These are phyloP conservation scores for Gloeophyllum trabeum DNA, from an alignment of 768 basidiomycete genomes.

Conservation along the genomic window DNA sequence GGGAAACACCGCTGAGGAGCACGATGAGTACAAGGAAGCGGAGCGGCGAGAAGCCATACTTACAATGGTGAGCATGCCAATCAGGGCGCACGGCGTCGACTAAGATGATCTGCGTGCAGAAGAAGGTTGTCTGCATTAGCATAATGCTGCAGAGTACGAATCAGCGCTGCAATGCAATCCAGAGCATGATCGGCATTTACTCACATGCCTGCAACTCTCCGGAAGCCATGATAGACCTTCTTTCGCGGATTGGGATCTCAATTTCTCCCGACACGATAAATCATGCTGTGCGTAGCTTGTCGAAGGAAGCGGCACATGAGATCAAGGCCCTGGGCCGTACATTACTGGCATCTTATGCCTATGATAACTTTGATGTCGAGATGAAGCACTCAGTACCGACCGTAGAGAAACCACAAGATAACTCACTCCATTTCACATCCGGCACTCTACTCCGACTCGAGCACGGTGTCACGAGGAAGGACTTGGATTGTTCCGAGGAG, in stretches of 20 bases:
- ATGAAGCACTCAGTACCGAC: conserved; percentile 19
- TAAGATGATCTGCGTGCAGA: no score
- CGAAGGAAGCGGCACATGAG: conserved; percentile 2
- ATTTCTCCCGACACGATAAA: conserved; percentile 12
- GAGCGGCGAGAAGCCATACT: no score
- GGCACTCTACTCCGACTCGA: background rate
- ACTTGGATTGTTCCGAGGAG: background rate
- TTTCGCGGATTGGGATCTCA: conserved; percentile 12
- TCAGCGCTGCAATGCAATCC: conserved; percentile 11
- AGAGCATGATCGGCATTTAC: conserved; percentile 16
- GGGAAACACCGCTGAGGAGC: no score
- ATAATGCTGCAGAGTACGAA: conserved; percentile 11
- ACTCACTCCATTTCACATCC: conserved; percentile 20
- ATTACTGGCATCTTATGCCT: conserved; percentile 19
- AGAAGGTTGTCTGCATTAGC: background rate
- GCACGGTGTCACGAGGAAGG: background rate
- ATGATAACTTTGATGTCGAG: conserved; percentile 32
- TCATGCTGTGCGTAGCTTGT: conserved; percentile 9
- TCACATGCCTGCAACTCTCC: conserved; percentile 13
- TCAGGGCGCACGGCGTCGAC: no score
- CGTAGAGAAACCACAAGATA: conserved; percentile 14
- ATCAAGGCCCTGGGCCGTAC: conserved; percentile 13
- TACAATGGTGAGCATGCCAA: no score
- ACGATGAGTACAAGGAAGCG: background rate
- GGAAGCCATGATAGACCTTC: conserved; percentile 13